Evolutionary conservation across 768 basidiomycete genomes (phyloP), one percentile per base, ranked within the genome.

Genomic region (Podaxis sp.): DNA sequence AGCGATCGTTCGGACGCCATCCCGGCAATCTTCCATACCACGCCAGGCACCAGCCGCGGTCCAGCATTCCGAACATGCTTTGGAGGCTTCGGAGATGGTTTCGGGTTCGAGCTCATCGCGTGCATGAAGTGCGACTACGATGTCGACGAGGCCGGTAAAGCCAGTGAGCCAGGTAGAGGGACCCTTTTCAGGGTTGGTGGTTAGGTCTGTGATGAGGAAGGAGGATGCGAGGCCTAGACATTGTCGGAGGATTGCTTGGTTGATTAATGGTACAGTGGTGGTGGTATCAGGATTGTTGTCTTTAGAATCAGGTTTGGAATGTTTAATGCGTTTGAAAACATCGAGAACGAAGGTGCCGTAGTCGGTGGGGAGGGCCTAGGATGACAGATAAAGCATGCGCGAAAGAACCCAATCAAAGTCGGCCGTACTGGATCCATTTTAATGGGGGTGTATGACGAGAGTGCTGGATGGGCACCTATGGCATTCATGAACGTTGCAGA

Each of bases 41-140:
- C 82, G 77, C 88, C 89, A 93, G 19, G 84, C 82, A 0, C 83
- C 85, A 0, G 86, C 84, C 2, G 85, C 83, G 15, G 80, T 85
- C 91, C 91, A 94, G 71, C 91, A 91, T 70, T 94, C 92, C 17
- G 88, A 89, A 67, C 90, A 91, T 13, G 82, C 82, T 57, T 80
- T 83, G 54, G 86, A 86, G 6, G 89, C 89, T 46, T 82, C 85
- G 68, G 85, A 86, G 47, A 93, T 71, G 5, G 92, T 93, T 65
- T 88, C 89, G n/a, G 89, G 76, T 66, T 93, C 88, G 46, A 93
- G 81, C 65, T 91, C 89, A 24, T 79, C 77, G 57, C 83, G 79
- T 33, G 76, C 73, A 68, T 94, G 88, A 36, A 94, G 81, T n/a
- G 83, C 88, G 55, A 89, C 79, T 63, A 91, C 76, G 56, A 93